Evolutionary conservation across 179 eudicot genomes (phyloP).

Genomic region (Amaranthus tricolor): DNA sequence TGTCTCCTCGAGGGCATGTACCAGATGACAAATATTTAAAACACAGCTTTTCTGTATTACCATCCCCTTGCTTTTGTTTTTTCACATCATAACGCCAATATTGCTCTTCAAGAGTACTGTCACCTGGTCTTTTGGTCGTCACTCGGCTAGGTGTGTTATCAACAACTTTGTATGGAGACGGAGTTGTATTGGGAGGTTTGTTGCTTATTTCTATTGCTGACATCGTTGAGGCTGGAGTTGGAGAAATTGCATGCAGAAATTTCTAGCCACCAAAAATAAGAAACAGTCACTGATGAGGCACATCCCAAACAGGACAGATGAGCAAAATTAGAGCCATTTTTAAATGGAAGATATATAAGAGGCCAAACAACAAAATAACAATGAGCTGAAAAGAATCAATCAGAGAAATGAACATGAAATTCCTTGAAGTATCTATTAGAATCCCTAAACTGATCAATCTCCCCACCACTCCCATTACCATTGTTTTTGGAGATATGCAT

Average conservation of each 20-base stretch:
- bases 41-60: constrained; percentile 59
- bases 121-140: constrained; percentile 54
- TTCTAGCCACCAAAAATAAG: constrained; percentile 47
- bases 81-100: constrained; percentile 98
- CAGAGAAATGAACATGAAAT: background rate
- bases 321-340: background rate
- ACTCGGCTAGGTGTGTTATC: constrained; percentile 37
- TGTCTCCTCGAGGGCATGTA: constrained; percentile 75
- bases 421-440: background rate
- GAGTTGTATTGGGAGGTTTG: constrained; percentile 78
- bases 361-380: background rate
- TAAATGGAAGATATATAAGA: background rate
- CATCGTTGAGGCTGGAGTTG: constrained; percentile 90
- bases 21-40: constrained; percentile 85
- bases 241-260: constrained; percentile 96
- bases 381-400: background rate
- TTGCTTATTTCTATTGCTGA: constrained; percentile 55
- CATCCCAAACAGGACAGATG: constrained; percentile 4
- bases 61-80: constrained; percentile 64
- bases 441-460: background rate
- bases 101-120: constrained; percentile 56
- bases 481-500: background rate
- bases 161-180: constrained; percentile 50
- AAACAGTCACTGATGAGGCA: constrained; percentile 6
- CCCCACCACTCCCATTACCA: background rate